Evolutionary conservation across 73 alveolate species (phyloP), one percentile per base, ranked within the genome.

Genomic region (Paramecium primaurelia): DNA sequence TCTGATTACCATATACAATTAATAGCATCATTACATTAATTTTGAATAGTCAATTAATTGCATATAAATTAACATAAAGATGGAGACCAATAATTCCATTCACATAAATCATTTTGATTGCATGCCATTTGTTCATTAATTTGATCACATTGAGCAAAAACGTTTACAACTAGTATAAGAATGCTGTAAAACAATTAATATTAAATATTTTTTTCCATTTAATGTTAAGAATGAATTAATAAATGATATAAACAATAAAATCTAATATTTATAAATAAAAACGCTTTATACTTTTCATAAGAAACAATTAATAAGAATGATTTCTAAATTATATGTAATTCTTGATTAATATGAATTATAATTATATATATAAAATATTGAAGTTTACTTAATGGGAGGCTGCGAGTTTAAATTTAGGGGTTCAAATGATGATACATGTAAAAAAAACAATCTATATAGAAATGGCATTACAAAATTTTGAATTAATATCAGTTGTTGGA

Each of bases 401-500:
- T 60, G 83, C 26, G 83, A 60, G 47, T 60, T 60, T 60, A 60
- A 60, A 60, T 60, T 60, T 60, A 60, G 83, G 26, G 83, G 28
- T 9, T 60, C 83, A 8, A 30, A 25, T 18, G 83, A 60, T 34
- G 83, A 60, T 60, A 22, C 83, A 60, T 60, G 83, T 60, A 60
- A 9, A 6, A 60, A 1, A 26, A 16, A 16, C 25, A 59, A 60
- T 30, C 20, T 60, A 60, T 60, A 0, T 60, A 60, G 83, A 60
- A 60, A 25, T 60, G 45, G 22, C 83, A 60, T 60, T 60, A 60
- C 6, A 60, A 26, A 60, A 60, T 60, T 60, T 60, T 60, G 83
- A 60, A 22, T 25, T 60, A 34, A 25, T 60, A 30, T 60, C 83
- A 64, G 98, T 84, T 7, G 92, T 93, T 30, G 96, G 96, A 16